Conservation (phyloP, 306 rosid genomes). For the Sophora flavescens region DNA sequence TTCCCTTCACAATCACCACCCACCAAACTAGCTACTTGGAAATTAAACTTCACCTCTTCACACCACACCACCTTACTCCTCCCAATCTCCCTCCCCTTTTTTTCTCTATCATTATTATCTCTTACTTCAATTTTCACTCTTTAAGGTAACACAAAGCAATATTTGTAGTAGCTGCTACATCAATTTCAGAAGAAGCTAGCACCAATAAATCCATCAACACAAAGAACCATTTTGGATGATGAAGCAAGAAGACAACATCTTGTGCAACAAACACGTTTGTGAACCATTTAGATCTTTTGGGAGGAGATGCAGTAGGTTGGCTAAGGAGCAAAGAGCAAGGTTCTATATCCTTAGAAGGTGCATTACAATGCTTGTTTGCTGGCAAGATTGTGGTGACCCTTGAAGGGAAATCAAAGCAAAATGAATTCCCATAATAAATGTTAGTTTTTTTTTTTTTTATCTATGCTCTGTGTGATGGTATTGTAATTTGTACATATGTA, state of each 20-base stretch:
- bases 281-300: conserved; percentile 62
- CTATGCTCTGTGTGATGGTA: neutral
- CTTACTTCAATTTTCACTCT: neutral
- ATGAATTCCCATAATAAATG: neutral
- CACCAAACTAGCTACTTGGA: conserved; percentile 26
- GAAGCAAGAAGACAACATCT: conserved; percentile 44
- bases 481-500: neutral
- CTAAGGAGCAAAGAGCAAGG: conserved; percentile 79
- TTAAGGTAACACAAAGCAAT: neutral
- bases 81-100: neutral
- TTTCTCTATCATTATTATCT: neutral
- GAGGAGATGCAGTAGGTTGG: conserved; percentile 61
- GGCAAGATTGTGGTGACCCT: conserved; percentile 62
- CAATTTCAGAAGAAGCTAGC: neutral
- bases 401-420: neutral
- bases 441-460: conserved; percentile 1
- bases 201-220: neutral
- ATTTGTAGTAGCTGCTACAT: neutral
- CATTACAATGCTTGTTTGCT: conserved; percentile 79
- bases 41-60: conserved; percentile 6
- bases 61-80: neutral
- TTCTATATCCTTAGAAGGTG: conserved; percentile 83
- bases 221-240: conserved; percentile 18
- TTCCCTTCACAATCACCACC: conserved; percentile 24
- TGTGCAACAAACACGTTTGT: conserved; percentile 49